Base-by-base conservation (phyloP, 768 basidiomycete genomes). In the Hericium alpestre region DNA sequence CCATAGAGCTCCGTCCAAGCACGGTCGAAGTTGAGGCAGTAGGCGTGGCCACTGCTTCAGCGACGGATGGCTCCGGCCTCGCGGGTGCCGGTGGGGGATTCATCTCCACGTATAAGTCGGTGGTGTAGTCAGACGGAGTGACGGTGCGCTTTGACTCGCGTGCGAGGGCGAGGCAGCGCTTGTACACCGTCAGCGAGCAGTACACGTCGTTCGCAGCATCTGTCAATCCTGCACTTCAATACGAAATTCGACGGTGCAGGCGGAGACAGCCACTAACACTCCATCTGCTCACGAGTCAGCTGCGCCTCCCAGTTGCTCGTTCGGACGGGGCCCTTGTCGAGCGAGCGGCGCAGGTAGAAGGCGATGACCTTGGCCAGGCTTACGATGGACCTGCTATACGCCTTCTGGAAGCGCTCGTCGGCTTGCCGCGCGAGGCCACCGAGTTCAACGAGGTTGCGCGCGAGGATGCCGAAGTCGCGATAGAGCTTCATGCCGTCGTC, bases 181-280 rank as follows among this genome's bases (percentile, higher is more conserved):
- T 68, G 62, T 77, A 75, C 18, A 79, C 73, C 64, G 72, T 69
- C 13, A 80, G 64, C 4, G 73, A 75, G 46, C 72, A 75, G 57
- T 80, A 72, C 46, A 73, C 76, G 56, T 80, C 79, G 58, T 80
- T 80, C 0, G 79, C 78, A 1, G 79, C 79, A 58, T 80, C 78
- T 79, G 46, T 3, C 8, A 9, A 38, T 27, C 16, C 38, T 20
- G 20, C 16, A 40, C 2, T 12, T 20, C 49, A 18, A 18, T 6
- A 37, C 18, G 53, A 56, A 32, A 51, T 7, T 1, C 32, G 20
- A 9, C 9, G 9, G 22, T 15, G 50, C 20, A 10, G 32, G 32
- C 32, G 32, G 32, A 32, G 32, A 7, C 32, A 8, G n/a, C 40
- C 13, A 59, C 67, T 20, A 48, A 76, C 76, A 79, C 58, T 70